A percentile compares a stretch with the other conserved stretches of the same genome.
These are phyloP conservation scores for Ophiostoma quercus DNA, from an alignment of 2,329 filamentous ascomycete genomes.

Conservation along the genomic window DNA sequence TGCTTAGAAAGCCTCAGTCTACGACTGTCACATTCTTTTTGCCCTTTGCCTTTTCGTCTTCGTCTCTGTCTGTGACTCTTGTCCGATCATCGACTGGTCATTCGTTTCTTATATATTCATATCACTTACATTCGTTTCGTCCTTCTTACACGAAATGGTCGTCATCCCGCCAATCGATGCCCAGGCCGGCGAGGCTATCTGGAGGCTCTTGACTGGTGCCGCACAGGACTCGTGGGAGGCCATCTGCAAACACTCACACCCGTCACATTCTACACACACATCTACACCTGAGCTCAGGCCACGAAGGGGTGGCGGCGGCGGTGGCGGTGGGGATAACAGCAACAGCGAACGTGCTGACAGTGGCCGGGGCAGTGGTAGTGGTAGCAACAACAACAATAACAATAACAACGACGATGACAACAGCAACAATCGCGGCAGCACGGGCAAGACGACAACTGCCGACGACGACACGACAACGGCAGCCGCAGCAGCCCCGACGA, in stretches of 20 bases:
- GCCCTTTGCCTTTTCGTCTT: too few relatives aligned
- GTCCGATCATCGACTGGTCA: slow-evolving; percentile 7
- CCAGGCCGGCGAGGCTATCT: slow-evolving; percentile 18
- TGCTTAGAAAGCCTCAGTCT: slow-evolving; percentile 11
- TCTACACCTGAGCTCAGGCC: not conserved
- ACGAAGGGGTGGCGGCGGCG: not conserved
- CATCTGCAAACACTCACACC: slow-evolving; percentile 22
- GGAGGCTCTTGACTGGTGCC: slow-evolving; percentile 15
- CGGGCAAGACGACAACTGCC: not conserved
- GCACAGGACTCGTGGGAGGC: slow-evolving; percentile 22
- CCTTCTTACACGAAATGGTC: slow-evolving; percentile 20
- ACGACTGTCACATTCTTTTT: not conserved
- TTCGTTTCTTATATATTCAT: not conserved
- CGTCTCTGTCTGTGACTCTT: not conserved
- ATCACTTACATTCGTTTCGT: not conserved
- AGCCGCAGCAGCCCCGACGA: slow-evolving; percentile 8
- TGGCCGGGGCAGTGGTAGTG: not conserved
- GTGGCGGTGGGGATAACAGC: not conserved
- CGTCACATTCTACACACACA: not conserved
- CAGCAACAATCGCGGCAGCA: not conserved
- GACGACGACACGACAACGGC: not conserved
- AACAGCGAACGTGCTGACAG: not conserved
- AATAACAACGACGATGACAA: not conserved
- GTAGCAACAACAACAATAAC: not conserved
- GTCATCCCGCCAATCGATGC: slow-evolving; percentile 19